Percentiles rank a stretch among this genome's conserved stretches.
These are phyloP conservation scores for Candida xiaguanensis DNA, from an alignment of 805 yeast species.

Conservation along the genomic window DNA sequence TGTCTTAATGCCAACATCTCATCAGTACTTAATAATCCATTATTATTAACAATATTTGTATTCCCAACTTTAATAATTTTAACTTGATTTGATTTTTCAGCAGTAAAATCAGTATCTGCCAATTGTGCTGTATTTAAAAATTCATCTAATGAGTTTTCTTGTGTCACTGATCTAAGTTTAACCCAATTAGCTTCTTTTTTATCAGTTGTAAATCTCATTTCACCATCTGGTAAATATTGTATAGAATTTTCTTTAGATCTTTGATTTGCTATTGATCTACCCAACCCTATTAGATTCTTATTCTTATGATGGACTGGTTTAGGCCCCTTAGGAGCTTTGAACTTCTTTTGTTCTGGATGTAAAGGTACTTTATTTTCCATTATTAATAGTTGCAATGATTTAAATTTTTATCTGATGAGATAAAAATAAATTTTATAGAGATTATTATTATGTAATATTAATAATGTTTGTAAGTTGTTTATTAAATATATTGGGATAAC, in stretches of 20 bases:
- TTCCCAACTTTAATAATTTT: conserved; percentile 75
- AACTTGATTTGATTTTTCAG: conserved; percentile 79
- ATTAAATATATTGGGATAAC: conserved; percentile 90
- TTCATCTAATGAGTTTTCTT: conserved; percentile 90
- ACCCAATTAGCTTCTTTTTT: conserved; percentile 87
- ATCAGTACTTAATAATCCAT: conserved; percentile 55
- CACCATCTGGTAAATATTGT: conserved; percentile 78
- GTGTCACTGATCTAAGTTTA: conserved; percentile 88
- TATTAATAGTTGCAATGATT: conserved; percentile 2
- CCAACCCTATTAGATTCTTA: conserved; percentile 80
- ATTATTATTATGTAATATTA: too few relatives aligned
- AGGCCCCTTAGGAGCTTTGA: conserved; percentile 91
- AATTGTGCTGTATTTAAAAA: conserved; percentile 92
- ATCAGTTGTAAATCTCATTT: conserved; percentile 82
- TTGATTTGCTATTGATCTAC: conserved; percentile 75
- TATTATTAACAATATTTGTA: conserved; percentile 37
- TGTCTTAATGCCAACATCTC: conserved; percentile 60
- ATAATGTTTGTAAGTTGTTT: too few relatives aligned
- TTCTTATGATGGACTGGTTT: conserved; percentile 83
- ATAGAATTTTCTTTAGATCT: conserved; percentile 67
- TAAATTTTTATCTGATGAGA: conserved; percentile 1
- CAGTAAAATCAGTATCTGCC: conserved; percentile 94
- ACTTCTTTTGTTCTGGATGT: conserved; percentile 56
- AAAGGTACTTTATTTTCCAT: conserved; percentile 35
- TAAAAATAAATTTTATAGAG: background rate